A percentile compares a stretch with the other conserved stretches of the same genome.
Evolutionary conservation across 768 basidiomycete genomes (phyloP).

Genomic region (Phanerochaete sordida): DNA sequence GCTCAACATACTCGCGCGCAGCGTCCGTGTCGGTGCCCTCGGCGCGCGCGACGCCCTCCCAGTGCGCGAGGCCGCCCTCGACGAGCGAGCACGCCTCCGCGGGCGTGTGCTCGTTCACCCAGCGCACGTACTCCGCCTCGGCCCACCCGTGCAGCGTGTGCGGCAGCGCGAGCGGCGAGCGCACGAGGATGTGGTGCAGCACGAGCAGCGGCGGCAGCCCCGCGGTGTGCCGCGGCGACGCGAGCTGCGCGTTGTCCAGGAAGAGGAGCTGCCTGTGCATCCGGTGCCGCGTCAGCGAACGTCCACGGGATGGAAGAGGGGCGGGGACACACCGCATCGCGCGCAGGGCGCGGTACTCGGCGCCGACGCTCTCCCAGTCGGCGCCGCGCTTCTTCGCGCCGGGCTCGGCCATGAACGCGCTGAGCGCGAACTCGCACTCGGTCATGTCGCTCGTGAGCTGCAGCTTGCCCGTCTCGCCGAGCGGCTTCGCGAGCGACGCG

Average conservation of each 20-base stretch:
- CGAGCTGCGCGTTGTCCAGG: conserved; percentile 72
- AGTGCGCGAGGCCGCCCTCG: conserved; percentile 72
- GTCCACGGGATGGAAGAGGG: not conserved
- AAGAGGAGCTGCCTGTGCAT: conserved; percentile 76
- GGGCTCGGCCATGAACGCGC: conserved; percentile 64
- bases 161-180: conserved; percentile 81
- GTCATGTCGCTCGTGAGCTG: conserved; percentile 97
- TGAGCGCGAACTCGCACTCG: conserved; percentile 89
- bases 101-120: conserved; percentile 88
- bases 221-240: conserved; percentile 59
- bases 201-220: conserved; percentile 87
- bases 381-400: conserved; percentile 52
- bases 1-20: conserved; percentile 58
- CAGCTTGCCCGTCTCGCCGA: conserved; percentile 91
- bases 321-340: conserved; percentile 71
- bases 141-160: conserved; percentile 92
- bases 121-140: conserved; percentile 93
- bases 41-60: conserved; percentile 69
- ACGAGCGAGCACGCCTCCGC: conserved; percentile 79
- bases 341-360: conserved; percentile 82
- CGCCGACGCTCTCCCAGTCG: conserved; percentile 73
- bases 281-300: not conserved
- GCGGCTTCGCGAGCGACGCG: conserved; percentile 86
- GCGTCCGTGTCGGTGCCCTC: conserved; percentile 44
- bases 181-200: conserved; percentile 88